Base-by-base conservation (phyloP, 371 early-diverging fungal genomes). In the Actinomortierella wolfii region DNA sequence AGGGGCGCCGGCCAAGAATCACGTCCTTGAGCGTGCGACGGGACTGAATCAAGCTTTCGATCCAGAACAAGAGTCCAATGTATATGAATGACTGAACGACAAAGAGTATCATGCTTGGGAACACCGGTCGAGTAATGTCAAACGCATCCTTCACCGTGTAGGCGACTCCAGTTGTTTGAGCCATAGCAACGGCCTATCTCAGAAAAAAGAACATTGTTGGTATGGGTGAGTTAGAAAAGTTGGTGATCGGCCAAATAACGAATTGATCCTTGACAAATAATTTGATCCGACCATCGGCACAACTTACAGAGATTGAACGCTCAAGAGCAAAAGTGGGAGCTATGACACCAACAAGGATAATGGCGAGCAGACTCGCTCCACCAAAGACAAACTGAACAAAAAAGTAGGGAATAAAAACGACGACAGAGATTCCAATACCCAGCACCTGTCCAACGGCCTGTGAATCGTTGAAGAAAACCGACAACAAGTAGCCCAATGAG, bases 321-420 rank as follows among this genome's bases (percentile, higher is more conserved):
- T 79, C 73, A 41, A 76, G n/a, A 0, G 79, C 80, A 69, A 79
- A 78, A 0, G 78, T 39, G 6, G 80, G 80, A 0, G 65, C 21
- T n/a, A 78, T 45, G 2, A 68, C 23, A 15, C 64, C 66, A 28
- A 77, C 18, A 9, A 68, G 51, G 39, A 77, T 8, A 25, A 61
- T 63, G 42, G 60, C 61, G 26, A 68, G 29, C 51, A 58, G 46
- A 1, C 57, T 56, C 20, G 61, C 74, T n/a, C 66, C 70, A 13
- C 56, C 51, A 59, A 63, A 54, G 45, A 63, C 77, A 54, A 79
- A 78, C 56, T 76, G 61, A 39, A 77, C 67, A 49, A 79, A 48
- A 42, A 79, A 78, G 46, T 79, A 79, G 1, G 80, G 80, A 18
- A 78, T 50, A 61, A 79, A 79, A 39, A 77, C 70, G 25, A 77